phyloP scores from a whole-genome alignment of 176 grass and related monocot genomes.

The Neostapfia colusana region DNA sequence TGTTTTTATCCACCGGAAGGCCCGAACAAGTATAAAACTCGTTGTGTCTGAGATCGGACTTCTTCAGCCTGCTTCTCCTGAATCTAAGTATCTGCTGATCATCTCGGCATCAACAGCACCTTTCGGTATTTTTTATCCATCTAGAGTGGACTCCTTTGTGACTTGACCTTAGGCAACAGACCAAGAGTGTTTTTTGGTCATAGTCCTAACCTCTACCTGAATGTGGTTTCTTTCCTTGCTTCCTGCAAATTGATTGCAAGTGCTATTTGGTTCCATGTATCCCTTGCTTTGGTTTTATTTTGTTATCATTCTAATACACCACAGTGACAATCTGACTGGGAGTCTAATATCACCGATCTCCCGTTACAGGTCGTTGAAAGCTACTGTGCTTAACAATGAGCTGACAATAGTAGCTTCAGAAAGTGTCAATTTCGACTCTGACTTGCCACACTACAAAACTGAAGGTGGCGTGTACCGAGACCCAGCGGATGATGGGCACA shows the following conservation, averaged over 20 bases:
- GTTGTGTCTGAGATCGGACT: too few species aligned
- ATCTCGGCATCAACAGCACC: too few species aligned
- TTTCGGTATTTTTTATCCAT: not conserved
- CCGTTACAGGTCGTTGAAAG: conserved; percentile 72
- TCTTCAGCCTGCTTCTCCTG: too few species aligned
- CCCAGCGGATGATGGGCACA: conserved; percentile 61
- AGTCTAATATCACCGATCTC: conserved; percentile 29
- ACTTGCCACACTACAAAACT: conserved; percentile 79
- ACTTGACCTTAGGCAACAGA: not conserved
- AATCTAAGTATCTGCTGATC: too few species aligned
- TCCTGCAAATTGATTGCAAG: not conserved
- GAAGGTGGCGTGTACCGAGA: conserved; percentile 91
- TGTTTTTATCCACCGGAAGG: too few species aligned
- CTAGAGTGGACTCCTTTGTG: not conserved
- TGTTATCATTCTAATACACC: not conserved
- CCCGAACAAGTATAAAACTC: too few species aligned
- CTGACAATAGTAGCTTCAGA: conserved; percentile 69
- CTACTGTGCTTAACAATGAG: conserved; percentile 71
- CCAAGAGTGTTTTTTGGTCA: not conserved
- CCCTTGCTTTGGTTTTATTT: not conserved
- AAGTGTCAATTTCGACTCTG: conserved; percentile 82
- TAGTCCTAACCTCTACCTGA: not conserved
- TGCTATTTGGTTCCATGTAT: not conserved
- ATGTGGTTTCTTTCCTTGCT: not conserved
- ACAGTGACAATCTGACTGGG: not conserved